phyloP scores from a whole-genome alignment of 1,139 yeast genomes.

The Candida dubliniensis region DNA sequence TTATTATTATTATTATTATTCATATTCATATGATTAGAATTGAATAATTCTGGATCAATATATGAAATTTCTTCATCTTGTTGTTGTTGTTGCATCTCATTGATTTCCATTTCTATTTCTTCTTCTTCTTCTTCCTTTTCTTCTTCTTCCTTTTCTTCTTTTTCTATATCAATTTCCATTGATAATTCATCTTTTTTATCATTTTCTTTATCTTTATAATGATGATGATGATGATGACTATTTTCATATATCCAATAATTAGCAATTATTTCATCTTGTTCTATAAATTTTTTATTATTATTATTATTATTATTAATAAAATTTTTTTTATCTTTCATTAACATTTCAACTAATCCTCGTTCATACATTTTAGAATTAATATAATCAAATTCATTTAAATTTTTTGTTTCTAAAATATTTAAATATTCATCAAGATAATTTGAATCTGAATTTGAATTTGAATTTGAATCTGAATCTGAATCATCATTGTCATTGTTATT shows the following conservation, averaged over 20 bases:
- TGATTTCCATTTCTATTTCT: not conserved
- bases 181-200: constrained; percentile 2
- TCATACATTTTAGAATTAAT: constrained; percentile 20
- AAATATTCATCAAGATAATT: constrained; percentile 1
- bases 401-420: constrained; percentile 11
- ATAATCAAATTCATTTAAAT: constrained; percentile 17
- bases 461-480: too few species aligned
- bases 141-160: not conserved
- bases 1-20: too few species aligned
- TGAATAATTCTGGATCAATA: too few species aligned
- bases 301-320: too few species aligned
- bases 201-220: not conserved
- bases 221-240: too few species aligned
- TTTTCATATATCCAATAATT: constrained; percentile 2
- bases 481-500: too few species aligned
- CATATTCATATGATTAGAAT: too few species aligned
- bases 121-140: not conserved
- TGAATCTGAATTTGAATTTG: too few species aligned
- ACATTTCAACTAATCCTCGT: constrained; percentile 16
- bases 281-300: constrained; percentile 3
- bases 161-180: not conserved
- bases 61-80: not conserved
- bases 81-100: not conserved
- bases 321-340: constrained; percentile 9
- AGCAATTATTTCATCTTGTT: constrained; percentile 9